These are phyloP conservation scores for Copromyces sp. DNA, from an alignment of 495 filamentous ascomycete genomes.

Conservation along the genomic window DNA sequence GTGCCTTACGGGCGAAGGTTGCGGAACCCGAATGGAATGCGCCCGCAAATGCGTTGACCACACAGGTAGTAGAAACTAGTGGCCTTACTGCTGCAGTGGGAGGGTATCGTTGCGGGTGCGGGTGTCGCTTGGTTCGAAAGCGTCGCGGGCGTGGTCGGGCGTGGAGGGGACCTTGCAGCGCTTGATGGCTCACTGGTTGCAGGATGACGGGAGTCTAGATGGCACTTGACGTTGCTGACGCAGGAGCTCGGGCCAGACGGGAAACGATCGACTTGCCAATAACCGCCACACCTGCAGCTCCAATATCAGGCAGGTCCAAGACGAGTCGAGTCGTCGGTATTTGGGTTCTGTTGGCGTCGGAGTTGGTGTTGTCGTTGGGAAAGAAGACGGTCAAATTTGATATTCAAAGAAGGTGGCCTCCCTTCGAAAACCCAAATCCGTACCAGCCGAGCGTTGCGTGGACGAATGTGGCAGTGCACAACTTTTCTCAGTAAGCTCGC, in stretches of 20 bases:
- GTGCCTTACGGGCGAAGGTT: background rate
- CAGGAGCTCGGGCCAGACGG: constrained; percentile 14
- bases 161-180: background rate
- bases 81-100: background rate
- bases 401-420: background rate
- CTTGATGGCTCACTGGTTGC: background rate
- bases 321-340: background rate
- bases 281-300: background rate
- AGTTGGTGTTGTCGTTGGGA: background rate
- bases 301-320: background rate
- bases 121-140: background rate
- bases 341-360: background rate
- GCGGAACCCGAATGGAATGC: background rate
- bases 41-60: background rate
- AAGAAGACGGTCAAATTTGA: background rate
- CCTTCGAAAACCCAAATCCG: background rate
- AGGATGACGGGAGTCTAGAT: background rate
- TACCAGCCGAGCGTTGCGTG: background rate
- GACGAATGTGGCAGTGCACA: background rate
- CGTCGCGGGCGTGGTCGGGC: background rate
- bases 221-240: constrained; percentile 11
- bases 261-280: constrained; percentile 16
- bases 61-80: background rate
- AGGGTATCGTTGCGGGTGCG: background rate
- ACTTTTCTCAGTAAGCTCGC: background rate